Evolutionary conservation across 2,329 filamentous ascomycete species (phyloP).

Genomic region (Xylaria sp.): DNA sequence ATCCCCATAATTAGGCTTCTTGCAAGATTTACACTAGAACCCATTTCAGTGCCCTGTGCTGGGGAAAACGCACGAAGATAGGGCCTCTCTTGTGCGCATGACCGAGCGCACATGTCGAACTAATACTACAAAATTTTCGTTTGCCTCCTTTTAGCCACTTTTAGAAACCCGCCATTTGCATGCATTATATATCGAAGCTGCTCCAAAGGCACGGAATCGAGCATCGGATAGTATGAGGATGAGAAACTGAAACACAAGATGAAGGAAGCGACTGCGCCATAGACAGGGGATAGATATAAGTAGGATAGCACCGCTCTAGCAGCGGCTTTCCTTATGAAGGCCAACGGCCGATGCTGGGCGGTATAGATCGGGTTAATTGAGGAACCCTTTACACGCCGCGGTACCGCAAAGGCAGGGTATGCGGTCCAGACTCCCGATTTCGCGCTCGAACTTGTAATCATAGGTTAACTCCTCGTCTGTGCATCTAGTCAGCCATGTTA

Average conservation of each 20-base stretch:
- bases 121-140: constrained; percentile 36
- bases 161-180: constrained; percentile 19
- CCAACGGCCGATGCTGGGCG: constrained; percentile 13
- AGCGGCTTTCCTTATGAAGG: not conserved
- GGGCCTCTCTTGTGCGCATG: constrained; percentile 28
- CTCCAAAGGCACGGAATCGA: constrained; percentile 29
- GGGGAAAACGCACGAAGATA: constrained; percentile 13
- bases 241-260: constrained; percentile 15
- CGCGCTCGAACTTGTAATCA: constrained; percentile 99
- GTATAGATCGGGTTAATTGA: constrained; percentile 75
- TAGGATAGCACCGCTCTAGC: not conserved
- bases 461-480: constrained; percentile 98
- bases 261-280: not conserved
- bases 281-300: not conserved
- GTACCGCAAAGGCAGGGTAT: constrained; percentile 98
- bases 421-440: constrained; percentile 92
- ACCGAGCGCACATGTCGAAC: constrained; percentile 24
- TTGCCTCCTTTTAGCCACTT: constrained; percentile 25
- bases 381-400: constrained; percentile 96
- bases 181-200: constrained; percentile 39
- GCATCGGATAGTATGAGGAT: constrained; percentile 10
- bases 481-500: constrained; percentile 44
- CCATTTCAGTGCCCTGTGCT: constrained; percentile 13
- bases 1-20: constrained; percentile 9
- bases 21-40: constrained; percentile 5